Evolutionary conservation across 169 alveolate genomes (phyloP).

Genomic region (Plasmodium gallinaceum): DNA sequence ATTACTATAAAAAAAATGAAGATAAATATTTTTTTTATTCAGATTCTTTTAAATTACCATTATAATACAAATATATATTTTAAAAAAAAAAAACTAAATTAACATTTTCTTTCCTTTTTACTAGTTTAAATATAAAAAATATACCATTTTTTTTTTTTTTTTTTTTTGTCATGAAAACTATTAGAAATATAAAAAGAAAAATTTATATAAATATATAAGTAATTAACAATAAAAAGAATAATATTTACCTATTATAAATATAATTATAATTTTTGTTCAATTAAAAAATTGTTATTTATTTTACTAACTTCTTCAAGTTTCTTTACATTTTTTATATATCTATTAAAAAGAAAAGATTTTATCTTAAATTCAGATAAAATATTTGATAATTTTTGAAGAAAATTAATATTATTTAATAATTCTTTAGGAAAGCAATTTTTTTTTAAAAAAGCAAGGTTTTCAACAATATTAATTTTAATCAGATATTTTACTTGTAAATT

Average conservation of each 20-base stretch:
- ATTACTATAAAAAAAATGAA: too few species aligned
- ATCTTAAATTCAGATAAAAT: slow-evolving; percentile 6
- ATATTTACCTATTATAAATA: neutral
- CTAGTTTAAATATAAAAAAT: too few species aligned
- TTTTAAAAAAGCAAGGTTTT: slow-evolving; percentile 23
- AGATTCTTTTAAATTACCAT: too few species aligned
- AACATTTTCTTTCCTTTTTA: neutral
- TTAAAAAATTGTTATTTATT: neutral
- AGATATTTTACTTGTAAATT: slow-evolving; percentile 26
- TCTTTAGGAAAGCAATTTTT: slow-evolving; percentile 19
- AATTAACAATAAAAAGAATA: neutral
- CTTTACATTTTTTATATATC: neutral
- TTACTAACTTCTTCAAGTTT: too few species aligned
- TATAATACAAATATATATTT: too few species aligned
- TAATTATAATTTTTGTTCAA: neutral
- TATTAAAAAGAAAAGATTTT: slow-evolving; percentile 18
- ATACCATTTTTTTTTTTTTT: too few species aligned
- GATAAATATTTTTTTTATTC: too few species aligned
- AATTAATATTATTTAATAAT: slow-evolving; percentile 10
- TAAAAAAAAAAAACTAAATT: neutral
- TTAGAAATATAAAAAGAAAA: too few species aligned
- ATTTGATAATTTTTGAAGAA: slow-evolving; percentile 9
- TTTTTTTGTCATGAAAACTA: too few species aligned
- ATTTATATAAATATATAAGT: too few species aligned
- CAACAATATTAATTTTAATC: slow-evolving; percentile 26